Percentiles rank a stretch among this genome's conserved stretches.
phyloP scores from a whole-genome alignment of 208 protist species.

The Endotrypanum monterogeii region DNA sequence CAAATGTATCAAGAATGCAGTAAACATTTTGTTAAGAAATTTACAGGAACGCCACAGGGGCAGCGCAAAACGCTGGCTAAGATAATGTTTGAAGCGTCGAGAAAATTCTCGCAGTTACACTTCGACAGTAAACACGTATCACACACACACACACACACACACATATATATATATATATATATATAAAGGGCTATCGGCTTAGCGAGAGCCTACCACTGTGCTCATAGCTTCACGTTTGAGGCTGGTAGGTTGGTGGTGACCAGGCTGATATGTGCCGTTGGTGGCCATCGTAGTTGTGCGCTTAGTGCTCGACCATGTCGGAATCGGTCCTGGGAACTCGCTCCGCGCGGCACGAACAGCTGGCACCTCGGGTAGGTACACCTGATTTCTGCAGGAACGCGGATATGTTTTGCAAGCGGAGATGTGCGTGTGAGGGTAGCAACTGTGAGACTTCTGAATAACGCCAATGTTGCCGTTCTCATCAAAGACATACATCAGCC shows the following conservation, averaged over 20 bases:
- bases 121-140: background rate
- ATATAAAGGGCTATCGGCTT: too few species aligned
- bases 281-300: slow-evolving; percentile 63
- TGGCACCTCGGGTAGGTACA: slow-evolving; percentile 62
- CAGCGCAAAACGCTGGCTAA: background rate
- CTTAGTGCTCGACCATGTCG: slow-evolving; percentile 83
- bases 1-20: too few species aligned
- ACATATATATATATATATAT: too few species aligned
- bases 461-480: slow-evolving; percentile 77
- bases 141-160: too few species aligned
- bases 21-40: too few species aligned
- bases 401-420: slow-evolving; percentile 54
- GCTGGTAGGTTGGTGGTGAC: slow-evolving; percentile 51
- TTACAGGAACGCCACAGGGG: background rate
- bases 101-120: too few species aligned
- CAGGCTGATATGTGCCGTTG: slow-evolving; percentile 63
- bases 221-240: slow-evolving; percentile 31
- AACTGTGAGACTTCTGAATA: slow-evolving; percentile 80
- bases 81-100: background rate
- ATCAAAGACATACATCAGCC: slow-evolving; percentile 72
- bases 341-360: slow-evolving; percentile 66
- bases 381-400: slow-evolving; percentile 58
- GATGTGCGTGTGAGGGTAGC: slow-evolving; percentile 80
- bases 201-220: slow-evolving; percentile 36
- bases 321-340: slow-evolving; percentile 82